Evolutionary conservation across 805 yeast species (phyloP).

Genomic region (Candida ulmi): DNA sequence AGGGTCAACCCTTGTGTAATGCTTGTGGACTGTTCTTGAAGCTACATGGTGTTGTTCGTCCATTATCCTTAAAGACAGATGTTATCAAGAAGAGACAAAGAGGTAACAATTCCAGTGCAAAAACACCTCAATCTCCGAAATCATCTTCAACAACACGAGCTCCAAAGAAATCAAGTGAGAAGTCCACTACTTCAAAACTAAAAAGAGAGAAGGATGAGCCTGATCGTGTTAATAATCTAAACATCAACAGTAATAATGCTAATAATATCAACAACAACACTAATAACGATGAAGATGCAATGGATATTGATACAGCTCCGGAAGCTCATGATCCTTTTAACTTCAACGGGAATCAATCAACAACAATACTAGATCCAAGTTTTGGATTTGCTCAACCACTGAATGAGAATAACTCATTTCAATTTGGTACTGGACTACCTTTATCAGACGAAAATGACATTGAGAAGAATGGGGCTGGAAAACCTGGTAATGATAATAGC

Average conservation of each 20-base stretch:
- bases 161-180: not conserved
- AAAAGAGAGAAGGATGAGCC: slow-evolving; percentile 1
- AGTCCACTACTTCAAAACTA: not conserved
- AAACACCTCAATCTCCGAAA: slow-evolving; percentile 15
- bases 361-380: not conserved
- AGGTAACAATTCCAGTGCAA: slow-evolving; percentile 24
- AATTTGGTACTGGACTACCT: slow-evolving; percentile 3
- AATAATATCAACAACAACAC: no score
- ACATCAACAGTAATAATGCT: no score
- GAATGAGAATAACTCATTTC: not conserved
- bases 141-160: not conserved
- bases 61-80: slow-evolving; percentile 84
- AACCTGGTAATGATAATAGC: not conserved
- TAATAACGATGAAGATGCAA: not conserved
- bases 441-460: not conserved
- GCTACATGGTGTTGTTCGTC: slow-evolving; percentile 92
- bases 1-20: slow-evolving; percentile 89
- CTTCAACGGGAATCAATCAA: not conserved
- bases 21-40: slow-evolving; percentile 94
- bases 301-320: slow-evolving; percentile 2
- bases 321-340: not conserved
- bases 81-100: slow-evolving; percentile 90
- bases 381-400: not conserved
- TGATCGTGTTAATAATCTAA: not conserved
- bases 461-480: slow-evolving; percentile 6